These are phyloP conservation scores for Penicillium turbatum DNA, from an alignment of 495 filamentous ascomycete species.

Conservation along the genomic window DNA sequence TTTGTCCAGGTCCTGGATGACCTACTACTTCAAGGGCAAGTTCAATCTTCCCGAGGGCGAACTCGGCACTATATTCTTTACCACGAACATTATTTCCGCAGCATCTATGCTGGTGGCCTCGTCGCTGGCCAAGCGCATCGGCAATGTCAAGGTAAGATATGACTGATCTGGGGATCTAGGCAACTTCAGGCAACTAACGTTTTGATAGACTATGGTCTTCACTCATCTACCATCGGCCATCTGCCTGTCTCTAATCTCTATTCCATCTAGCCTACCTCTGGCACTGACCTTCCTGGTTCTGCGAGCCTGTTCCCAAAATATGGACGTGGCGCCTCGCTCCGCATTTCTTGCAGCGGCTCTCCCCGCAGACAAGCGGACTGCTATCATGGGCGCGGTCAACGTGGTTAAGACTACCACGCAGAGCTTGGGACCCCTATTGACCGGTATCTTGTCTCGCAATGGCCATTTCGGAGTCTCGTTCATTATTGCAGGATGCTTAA, in stretches of 20 bases:
- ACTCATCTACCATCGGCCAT: conserved; percentile 76
- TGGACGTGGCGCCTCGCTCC: conserved; percentile 78
- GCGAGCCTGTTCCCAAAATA: conserved; percentile 65
- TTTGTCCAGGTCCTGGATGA: conserved; percentile 55
- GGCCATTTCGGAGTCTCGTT: conserved; percentile 68
- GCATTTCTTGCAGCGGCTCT: conserved; percentile 75
- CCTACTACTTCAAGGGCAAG: conserved; percentile 74
- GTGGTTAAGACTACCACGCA: conserved; percentile 61
- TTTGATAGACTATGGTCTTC: conserved; percentile 70
- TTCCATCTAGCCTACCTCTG: conserved; percentile 51
- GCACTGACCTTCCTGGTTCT: conserved; percentile 62
- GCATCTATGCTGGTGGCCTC: conserved; percentile 68
- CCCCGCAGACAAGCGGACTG: conserved; percentile 69
- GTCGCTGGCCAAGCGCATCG: conserved; percentile 70
- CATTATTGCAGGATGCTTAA: conserved; percentile 63
- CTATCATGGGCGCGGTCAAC: conserved; percentile 68
- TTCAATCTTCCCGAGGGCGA: conserved; percentile 63
- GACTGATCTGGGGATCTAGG: neutral
- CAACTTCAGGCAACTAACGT: conserved; percentile 6
- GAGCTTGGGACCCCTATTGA: conserved; percentile 61
- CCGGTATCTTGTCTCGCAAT: conserved; percentile 61
- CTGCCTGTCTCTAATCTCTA: conserved; percentile 64
- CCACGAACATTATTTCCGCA: conserved; percentile 61
- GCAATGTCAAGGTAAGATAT: conserved; percentile 59
- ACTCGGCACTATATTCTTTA: conserved; percentile 68